Percentiles rank a stretch among this genome's conserved stretches.
Conservation (phyloP, 2,329 filamentous ascomycete species). For the Arthrinium phaeospermum region DNA sequence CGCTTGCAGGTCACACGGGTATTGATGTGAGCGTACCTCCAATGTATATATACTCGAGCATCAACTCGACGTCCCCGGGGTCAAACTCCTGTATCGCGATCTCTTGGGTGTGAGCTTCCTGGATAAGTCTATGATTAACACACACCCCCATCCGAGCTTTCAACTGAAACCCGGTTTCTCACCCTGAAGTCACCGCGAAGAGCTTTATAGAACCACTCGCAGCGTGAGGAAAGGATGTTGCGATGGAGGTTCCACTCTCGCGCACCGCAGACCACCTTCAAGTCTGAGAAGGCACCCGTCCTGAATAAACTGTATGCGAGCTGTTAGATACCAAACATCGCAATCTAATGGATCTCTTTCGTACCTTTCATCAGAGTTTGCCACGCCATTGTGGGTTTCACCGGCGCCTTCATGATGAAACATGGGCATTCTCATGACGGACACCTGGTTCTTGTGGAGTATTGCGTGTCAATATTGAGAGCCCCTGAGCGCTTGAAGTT, state of each 20-base stretch:
- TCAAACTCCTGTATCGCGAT: background rate
- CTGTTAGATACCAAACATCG: background rate
- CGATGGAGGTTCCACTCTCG: background rate
- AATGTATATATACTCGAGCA: background rate
- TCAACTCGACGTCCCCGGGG: background rate
- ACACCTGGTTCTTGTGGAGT: background rate
- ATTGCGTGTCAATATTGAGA: background rate
- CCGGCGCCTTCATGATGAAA: background rate
- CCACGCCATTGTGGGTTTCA: background rate
- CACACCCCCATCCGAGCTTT: fast-evolving
- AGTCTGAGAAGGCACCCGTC: background rate
- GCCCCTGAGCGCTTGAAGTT: background rate
- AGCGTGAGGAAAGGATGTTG: background rate
- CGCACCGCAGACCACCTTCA: background rate
- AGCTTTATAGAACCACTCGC: background rate
- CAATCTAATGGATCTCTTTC: background rate
- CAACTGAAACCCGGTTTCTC: background rate
- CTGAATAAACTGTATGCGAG: background rate
- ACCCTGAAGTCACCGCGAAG: background rate
- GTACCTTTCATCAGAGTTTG: background rate
- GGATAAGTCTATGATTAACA: background rate
- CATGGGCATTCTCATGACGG: background rate
- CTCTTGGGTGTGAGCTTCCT: background rate
- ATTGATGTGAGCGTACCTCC: background rate
- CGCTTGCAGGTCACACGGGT: too few species aligned